Conservation (phyloP, 768 basidiomycete species). For the Mycena belliarum region DNA sequence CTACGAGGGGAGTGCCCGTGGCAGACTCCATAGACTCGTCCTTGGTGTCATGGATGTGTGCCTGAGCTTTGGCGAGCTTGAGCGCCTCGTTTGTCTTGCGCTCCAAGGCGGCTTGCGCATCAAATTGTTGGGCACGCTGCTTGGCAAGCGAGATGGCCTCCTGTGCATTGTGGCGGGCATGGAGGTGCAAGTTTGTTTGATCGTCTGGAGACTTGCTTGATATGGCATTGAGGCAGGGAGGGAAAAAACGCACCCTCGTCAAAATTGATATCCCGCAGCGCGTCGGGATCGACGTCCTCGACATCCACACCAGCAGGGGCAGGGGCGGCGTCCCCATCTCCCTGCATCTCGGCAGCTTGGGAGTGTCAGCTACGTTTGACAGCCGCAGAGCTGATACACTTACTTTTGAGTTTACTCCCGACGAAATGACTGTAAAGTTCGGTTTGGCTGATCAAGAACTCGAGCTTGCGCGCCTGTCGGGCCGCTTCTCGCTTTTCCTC, state of each 20-base stretch:
- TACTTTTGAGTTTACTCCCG: constrained; percentile 92
- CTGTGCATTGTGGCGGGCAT: constrained; percentile 87
- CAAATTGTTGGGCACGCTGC: constrained; percentile 82
- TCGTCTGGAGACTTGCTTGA: constrained; percentile 59
- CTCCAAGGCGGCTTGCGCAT: constrained; percentile 77
- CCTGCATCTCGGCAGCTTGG: constrained; percentile 77
- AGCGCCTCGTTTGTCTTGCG: constrained; percentile 80
- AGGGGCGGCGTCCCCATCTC: constrained; percentile 42
- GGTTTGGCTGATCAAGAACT: constrained; percentile 98
- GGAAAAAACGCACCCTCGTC: constrained; percentile 71
- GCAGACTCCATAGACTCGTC: constrained; percentile 33
- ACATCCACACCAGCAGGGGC: constrained; percentile 61
- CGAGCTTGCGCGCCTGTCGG: constrained; percentile 91
- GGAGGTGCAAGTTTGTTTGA: constrained; percentile 78
- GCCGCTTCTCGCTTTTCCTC: constrained; percentile 94
- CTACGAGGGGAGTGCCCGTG: constrained; percentile 55
- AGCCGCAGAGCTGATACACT: constrained; percentile 27
- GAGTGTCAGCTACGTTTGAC: constrained; percentile 17
- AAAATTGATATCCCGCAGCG: constrained; percentile 80
- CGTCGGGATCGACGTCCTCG: constrained; percentile 50
- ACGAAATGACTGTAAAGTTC: constrained; percentile 99
- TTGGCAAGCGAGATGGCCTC: constrained; percentile 81
- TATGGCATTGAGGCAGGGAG: not conserved
- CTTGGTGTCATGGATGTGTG: constrained; percentile 46
- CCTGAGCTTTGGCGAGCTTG: constrained; percentile 61